Percentiles rank a stretch among this genome's conserved stretches.
These are phyloP conservation scores for Fusarium drepaniforme DNA, from an alignment of 2,329 filamentous ascomycete species.

Conservation along the genomic window DNA sequence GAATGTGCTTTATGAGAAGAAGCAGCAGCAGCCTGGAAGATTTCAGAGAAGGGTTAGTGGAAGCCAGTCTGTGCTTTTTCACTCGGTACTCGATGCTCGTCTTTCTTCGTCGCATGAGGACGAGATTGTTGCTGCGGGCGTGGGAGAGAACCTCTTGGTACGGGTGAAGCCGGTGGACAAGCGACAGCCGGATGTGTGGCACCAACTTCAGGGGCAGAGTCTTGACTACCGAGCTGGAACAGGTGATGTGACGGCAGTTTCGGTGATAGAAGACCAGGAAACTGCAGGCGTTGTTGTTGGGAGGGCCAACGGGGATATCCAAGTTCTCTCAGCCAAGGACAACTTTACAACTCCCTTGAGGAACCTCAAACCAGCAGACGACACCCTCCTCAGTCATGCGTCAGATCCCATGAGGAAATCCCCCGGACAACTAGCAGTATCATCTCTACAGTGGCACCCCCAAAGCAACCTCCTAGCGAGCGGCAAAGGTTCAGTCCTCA, in stretches of 20 bases:
- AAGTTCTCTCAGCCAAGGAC: conserved; percentile 55
- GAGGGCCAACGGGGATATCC: conserved; percentile 62
- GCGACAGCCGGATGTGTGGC: conserved; percentile 49
- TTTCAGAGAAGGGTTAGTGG: conserved; percentile 30
- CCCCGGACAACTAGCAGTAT: conserved; percentile 48
- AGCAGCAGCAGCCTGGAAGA: conserved; percentile 26
- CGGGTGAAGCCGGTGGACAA: conserved; percentile 51
- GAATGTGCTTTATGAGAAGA: conserved; percentile 41
- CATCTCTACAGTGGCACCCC: conserved; percentile 50
- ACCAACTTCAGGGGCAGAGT: conserved; percentile 52
- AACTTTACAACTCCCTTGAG: conserved; percentile 44
- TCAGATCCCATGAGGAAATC: conserved; percentile 41
- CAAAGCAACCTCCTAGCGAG: conserved; percentile 46
- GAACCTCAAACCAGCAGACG: conserved; percentile 33
- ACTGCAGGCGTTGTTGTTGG: conserved; percentile 57
- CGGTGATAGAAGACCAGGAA: conserved; percentile 53
- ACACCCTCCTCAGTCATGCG: conserved; percentile 5
- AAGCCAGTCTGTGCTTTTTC: conserved; percentile 55
- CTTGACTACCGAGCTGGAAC: conserved; percentile 57
- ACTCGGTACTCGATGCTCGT: conserved; percentile 61
- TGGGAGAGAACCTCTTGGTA: conserved; percentile 63
- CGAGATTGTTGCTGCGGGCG: conserved; percentile 64
- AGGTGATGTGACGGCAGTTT: conserved; percentile 63
- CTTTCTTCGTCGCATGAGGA: conserved; percentile 50
- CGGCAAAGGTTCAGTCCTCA: conserved; percentile 47